These are phyloP conservation scores for Lathyrus aphaca DNA, from an alignment of 306 rosid genomes.

Conservation along the genomic window DNA sequence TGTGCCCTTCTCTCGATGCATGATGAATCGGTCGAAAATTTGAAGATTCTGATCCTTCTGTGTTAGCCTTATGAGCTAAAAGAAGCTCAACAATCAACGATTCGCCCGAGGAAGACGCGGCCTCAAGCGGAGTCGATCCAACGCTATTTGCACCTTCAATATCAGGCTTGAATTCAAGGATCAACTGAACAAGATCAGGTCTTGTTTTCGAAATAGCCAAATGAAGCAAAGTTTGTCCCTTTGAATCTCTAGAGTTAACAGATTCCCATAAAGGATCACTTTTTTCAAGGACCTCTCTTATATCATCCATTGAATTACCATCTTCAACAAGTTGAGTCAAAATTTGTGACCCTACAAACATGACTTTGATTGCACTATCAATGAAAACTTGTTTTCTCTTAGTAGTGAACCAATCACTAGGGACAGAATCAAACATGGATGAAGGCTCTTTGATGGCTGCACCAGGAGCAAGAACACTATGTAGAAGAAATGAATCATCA, in stretches of 20 bases:
- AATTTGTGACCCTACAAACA: constrained; percentile 72
- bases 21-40: constrained; percentile 63
- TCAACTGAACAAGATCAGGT: constrained; percentile 70
- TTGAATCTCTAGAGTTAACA: constrained; percentile 50
- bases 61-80: constrained; percentile 61
- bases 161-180: constrained; percentile 72
- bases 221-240: constrained; percentile 69
- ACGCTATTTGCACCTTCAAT: constrained; percentile 49
- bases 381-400: constrained; percentile 79
- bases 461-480: constrained; percentile 83
- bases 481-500: constrained; percentile 74
- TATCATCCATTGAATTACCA: constrained; percentile 64
- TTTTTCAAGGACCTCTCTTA: constrained; percentile 66
- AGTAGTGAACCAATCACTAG: constrained; percentile 76
- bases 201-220: constrained; percentile 57
- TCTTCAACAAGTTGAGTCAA: constrained; percentile 57
- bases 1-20: constrained; percentile 61
- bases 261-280: constrained; percentile 69
- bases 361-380: constrained; percentile 70
- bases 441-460: constrained; percentile 70
- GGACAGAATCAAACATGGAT: constrained; percentile 67
- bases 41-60: constrained; percentile 56
- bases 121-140: constrained; percentile 70
- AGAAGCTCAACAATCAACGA: constrained; percentile 76
- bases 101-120: constrained; percentile 55